Conservation (phyloP, 306 rosid species). For the Betula pendula region DNA sequence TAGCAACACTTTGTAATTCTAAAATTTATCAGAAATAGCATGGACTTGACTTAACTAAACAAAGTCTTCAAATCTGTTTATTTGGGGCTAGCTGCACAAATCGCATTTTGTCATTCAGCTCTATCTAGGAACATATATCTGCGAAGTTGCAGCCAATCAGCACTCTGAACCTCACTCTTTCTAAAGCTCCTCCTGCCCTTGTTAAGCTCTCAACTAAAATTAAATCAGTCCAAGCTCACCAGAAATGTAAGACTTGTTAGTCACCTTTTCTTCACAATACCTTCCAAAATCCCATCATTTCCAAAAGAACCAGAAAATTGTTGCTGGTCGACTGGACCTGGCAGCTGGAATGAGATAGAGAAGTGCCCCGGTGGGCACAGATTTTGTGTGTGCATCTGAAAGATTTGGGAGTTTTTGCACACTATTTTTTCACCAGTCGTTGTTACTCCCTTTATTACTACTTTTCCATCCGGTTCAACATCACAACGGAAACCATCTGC, state of each 20-base stretch:
- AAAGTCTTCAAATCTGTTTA: not conserved
- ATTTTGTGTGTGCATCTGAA: conserved; percentile 45
- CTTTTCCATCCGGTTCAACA: conserved; percentile 37
- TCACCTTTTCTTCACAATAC: conserved; percentile 36
- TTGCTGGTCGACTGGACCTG: conserved; percentile 40
- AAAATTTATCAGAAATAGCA: not conserved
- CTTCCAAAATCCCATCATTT: conserved; percentile 43
- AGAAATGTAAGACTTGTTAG: not conserved
- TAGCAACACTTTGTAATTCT: not conserved
- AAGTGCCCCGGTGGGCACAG: conserved; percentile 44
- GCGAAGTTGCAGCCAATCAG: not conserved
- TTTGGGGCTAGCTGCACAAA: not conserved
- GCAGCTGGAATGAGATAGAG: conserved; percentile 44
- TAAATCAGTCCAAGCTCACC: not conserved
- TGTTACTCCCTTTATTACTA: conserved; percentile 39
- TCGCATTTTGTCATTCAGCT: not conserved
- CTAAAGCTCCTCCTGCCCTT: not conserved
- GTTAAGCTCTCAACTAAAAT: not conserved
- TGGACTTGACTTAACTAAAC: not conserved
- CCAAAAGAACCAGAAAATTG: conserved; percentile 41
- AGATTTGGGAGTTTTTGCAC: conserved; percentile 36
- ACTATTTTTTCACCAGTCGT: conserved; percentile 42
- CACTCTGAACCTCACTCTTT: not conserved
- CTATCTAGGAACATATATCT: not conserved
- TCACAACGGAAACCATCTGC: conserved; percentile 47